Evolutionary conservation across 2,329 filamentous ascomycete species (phyloP).

Genomic region (Arachnopeziza araneosa): DNA sequence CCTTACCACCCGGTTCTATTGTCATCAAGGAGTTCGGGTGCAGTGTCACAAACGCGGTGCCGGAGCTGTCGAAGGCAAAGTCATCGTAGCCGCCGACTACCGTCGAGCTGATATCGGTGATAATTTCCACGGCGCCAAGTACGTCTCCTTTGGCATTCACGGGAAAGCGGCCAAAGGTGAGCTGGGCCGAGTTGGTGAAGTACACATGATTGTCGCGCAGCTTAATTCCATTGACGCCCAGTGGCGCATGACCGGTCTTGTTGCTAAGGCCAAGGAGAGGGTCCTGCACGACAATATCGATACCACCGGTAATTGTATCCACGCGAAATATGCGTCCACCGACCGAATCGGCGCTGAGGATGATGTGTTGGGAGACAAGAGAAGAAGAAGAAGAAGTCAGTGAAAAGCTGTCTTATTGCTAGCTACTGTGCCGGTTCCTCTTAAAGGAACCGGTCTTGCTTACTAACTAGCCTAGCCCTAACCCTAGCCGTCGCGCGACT

Average conservation of each 20-base stretch:
- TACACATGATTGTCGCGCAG: background rate
- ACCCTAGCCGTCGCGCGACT: too few species aligned
- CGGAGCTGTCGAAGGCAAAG: background rate
- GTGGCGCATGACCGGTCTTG: background rate
- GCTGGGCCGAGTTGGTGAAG: background rate
- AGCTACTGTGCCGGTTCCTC: too few species aligned
- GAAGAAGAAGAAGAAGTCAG: too few species aligned
- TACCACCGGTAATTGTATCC: background rate
- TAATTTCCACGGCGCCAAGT: background rate
- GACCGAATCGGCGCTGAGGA: background rate
- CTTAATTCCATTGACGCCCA: background rate
- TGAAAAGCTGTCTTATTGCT: too few species aligned
- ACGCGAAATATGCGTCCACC: background rate
- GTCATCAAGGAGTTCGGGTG: background rate
- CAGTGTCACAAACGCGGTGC: background rate
- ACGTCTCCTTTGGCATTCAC: background rate
- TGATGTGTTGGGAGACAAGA: background rate
- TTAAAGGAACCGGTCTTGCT: too few species aligned
- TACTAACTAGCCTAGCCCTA: too few species aligned
- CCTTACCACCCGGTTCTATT: background rate
- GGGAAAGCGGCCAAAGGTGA: background rate
- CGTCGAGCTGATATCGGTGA: background rate
- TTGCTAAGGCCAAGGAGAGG: background rate
- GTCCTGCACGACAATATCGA: background rate
- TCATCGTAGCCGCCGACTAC: background rate